Base-by-base conservation (phyloP, 192 early-diverging fungal genomes). In the Spinellus fusiger region DNA sequence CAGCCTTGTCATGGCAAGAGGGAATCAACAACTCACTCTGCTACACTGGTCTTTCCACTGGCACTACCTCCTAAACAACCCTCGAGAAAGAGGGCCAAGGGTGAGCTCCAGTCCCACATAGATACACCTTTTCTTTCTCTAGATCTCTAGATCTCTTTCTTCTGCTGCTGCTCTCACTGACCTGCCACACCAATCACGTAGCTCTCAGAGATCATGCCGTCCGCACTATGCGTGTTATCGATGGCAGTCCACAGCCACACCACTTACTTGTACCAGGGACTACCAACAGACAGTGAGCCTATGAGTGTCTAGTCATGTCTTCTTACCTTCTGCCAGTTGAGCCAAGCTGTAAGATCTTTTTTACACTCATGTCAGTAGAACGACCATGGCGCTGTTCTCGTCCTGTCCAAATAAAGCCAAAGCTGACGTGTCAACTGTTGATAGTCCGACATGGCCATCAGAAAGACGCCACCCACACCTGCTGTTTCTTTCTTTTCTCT, bases 21-120 rank as follows among this genome's bases (percentile, higher is more conserved):
- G n/a, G n/a, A 38, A 25, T 28, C 0, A 35, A 28, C 23, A 28
- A 44, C 65, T 69, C 73, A 78, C 72, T 84, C 77, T 2, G 89
- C 80, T 27, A 91, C 87, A 75, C 87, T 87, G 38, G 89, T 91
- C 70, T 91, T 91, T 40, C 89, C 89, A 74, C 89, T 91, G 35
- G 86, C 87, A 77, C 87, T 91, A 50, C 85, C 89, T 54, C 80
- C 80, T 82, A 66, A 47, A 40, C 44, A 56, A 51, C 29, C 56
- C 33, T 9, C 18, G 32, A 58, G 38, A n/a, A n/a, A n/a, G n/a
- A n/a, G n/a, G n/a, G n/a, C n/a, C n/a, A n/a, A n/a, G n/a, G n/a
- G n/a, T 46, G 15, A 1, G 22, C 22, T 16, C 46, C 20, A 15
- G 15, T 22, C 35, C 18, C 31, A 51, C 1, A 46, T 33, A 56